Percentiles rank a stretch among this genome's conserved stretches.
phyloP scores from a whole-genome alignment of 2,329 filamentous ascomycete genomes.

The Aspergillus nomiae region DNA sequence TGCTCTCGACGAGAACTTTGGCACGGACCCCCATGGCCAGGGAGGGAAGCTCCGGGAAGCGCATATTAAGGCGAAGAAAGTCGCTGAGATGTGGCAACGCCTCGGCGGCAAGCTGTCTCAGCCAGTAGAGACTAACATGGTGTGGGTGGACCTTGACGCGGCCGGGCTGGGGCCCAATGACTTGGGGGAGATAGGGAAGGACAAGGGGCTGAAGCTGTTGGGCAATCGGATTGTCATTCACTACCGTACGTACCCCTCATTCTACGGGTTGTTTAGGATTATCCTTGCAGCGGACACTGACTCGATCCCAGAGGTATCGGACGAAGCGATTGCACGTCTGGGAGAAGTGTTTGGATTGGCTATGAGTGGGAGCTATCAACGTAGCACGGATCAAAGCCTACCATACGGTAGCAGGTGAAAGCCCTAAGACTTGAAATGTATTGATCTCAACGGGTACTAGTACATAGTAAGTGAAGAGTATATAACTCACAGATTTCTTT shows the following conservation, averaged over 20 bases:
- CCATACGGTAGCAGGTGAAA: slow-evolving; percentile 36
- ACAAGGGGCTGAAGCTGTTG: slow-evolving; percentile 59
- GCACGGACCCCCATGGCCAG: slow-evolving; percentile 57
- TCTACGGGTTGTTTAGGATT: background rate
- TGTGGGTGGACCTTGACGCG: slow-evolving; percentile 74
- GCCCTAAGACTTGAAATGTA: background rate
- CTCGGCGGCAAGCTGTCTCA: slow-evolving; percentile 69
- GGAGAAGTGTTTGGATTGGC: slow-evolving; percentile 56
- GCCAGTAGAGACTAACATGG: slow-evolving; percentile 88
- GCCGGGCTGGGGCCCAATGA: slow-evolving; percentile 56
- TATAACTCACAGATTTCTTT: background rate
- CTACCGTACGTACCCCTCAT: slow-evolving; percentile 53
- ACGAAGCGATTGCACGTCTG: slow-evolving; percentile 61
- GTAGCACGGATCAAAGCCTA: slow-evolving; percentile 34
- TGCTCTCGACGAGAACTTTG: slow-evolving; percentile 78
- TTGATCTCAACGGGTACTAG: background rate
- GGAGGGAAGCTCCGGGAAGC: slow-evolving; percentile 63
- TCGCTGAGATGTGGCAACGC: slow-evolving; percentile 67
- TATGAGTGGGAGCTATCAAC: slow-evolving; percentile 34
- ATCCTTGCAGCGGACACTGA: slow-evolving; percentile 23
- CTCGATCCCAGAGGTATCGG: slow-evolving; percentile 58
- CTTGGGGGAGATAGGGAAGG: slow-evolving; percentile 57
- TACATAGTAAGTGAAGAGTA: background rate
- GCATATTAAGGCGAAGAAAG: slow-evolving; percentile 64
- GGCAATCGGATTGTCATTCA: slow-evolving; percentile 67